A percentile compares a stretch with the other conserved stretches of the same genome.
These are phyloP conservation scores for Farysia itapuensis DNA, from an alignment of 1,284 basidiomycete genomes.

Conservation along the genomic window DNA sequence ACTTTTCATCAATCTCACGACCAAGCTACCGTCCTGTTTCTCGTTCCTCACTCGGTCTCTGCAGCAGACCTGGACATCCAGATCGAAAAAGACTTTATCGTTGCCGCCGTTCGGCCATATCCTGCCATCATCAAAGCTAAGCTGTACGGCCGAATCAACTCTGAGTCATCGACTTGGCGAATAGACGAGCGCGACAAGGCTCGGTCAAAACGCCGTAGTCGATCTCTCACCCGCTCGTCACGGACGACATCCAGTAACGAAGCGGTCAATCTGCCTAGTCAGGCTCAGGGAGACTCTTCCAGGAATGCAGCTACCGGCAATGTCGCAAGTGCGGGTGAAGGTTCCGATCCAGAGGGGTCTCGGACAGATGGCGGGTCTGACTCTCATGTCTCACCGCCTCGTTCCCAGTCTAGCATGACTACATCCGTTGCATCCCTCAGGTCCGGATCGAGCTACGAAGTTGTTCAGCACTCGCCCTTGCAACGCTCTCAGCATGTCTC, in stretches of 20 bases:
- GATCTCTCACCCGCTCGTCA: conserved; percentile 15
- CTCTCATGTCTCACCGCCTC: conserved; percentile 18
- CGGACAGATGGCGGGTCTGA: too few relatives aligned
- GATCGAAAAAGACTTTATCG: conserved; percentile 35
- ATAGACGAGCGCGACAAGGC: conserved; percentile 30
- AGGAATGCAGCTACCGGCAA: too few relatives aligned
- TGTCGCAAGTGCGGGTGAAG: too few relatives aligned
- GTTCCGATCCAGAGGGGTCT: too few relatives aligned
- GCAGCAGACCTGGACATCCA: conserved; percentile 32
- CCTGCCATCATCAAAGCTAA: conserved; percentile 44
- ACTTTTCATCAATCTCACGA: conserved; percentile 47
- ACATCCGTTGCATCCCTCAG: conserved; percentile 21
- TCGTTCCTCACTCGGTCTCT: conserved; percentile 29
- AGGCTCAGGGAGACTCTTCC: too few relatives aligned
- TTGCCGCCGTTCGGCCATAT: conserved; percentile 26
- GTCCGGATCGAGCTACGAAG: conserved; percentile 37
- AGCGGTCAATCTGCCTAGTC: conserved; percentile 7
- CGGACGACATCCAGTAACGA: conserved; percentile 8
- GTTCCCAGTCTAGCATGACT: conserved; percentile 25
- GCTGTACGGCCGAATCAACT: conserved; percentile 41
- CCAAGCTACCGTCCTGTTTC: conserved; percentile 50
- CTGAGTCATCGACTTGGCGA: conserved; percentile 42
- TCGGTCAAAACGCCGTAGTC: conserved; percentile 13
- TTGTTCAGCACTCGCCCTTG: conserved; percentile 11
- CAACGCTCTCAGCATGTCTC: conserved; percentile 6